phyloP scores from a whole-genome alignment of 176 grass and related monocot species.

The Musa troglodytarum region DNA sequence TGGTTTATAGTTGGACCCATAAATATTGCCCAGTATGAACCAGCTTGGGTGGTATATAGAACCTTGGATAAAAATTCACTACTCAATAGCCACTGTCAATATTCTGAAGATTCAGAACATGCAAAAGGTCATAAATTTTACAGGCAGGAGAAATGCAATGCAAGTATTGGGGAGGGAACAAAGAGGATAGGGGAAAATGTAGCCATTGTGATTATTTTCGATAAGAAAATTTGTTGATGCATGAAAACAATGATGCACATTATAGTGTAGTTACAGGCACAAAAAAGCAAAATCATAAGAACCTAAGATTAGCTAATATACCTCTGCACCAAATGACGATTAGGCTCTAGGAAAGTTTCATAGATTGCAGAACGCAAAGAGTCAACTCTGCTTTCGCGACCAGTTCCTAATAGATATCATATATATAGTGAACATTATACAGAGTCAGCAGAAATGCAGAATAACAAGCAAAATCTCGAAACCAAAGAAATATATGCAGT shows the following conservation, averaged over 20 bases:
- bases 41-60: too few species aligned
- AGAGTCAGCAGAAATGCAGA: background rate
- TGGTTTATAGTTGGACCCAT: too few species aligned
- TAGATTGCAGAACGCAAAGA: slow-evolving; percentile 66
- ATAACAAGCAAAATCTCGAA: background rate
- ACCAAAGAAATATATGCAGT: background rate
- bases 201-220: too few species aligned
- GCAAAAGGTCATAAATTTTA: too few species aligned
- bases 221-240: too few species aligned
- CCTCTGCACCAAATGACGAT: slow-evolving; percentile 74
- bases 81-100: too few species aligned
- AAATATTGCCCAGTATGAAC: too few species aligned
- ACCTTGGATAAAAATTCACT: too few species aligned
- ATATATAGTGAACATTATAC: background rate
- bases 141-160: too few species aligned
- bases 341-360: slow-evolving; percentile 92
- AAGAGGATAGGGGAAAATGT: too few species aligned
- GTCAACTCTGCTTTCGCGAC: slow-evolving; percentile 56
- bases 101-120: too few species aligned
- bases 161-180: too few species aligned
- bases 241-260: background rate
- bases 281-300: slow-evolving; percentile 16
- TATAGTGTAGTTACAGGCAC: background rate
- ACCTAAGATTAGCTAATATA: slow-evolving; percentile 27
- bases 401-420: slow-evolving; percentile 37